phyloP scores from a whole-genome alignment of 2,329 filamentous ascomycete species.

The Pseudohalonectria lignicola region DNA sequence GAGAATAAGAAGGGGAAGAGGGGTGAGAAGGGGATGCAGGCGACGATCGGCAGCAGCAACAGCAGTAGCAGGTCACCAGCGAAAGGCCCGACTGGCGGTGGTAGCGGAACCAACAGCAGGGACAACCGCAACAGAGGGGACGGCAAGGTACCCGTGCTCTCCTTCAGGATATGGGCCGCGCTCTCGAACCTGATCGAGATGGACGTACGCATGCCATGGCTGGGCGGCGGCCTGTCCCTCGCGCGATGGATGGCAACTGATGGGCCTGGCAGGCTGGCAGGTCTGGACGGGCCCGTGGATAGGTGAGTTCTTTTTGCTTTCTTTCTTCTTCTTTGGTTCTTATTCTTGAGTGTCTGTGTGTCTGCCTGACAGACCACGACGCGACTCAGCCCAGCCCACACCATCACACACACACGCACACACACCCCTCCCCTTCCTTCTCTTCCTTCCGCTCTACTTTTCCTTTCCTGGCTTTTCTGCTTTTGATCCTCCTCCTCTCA shows the following conservation, averaged over 20 bases:
- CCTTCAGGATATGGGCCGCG: constrained; percentile 69
- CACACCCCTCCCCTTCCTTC: neutral
- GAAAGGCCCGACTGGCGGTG: no score
- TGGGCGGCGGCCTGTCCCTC: constrained; percentile 64
- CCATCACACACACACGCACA: no score
- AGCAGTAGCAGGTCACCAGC: neutral
- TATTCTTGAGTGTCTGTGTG: no score
- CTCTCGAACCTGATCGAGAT: constrained; percentile 63
- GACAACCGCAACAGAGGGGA: neutral
- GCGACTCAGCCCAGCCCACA: no score
- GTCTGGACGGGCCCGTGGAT: constrained; percentile 69
- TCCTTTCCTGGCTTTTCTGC: neutral
- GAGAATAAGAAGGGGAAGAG: no score
- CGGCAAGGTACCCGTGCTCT: constrained; percentile 55
- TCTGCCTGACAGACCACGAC: no score
- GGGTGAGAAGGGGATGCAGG: neutral
- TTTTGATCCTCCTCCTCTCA: constrained; percentile 5
- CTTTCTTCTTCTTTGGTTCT: neutral
- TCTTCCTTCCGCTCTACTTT: neutral
- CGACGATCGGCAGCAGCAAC: neutral
- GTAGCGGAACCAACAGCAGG: neutral
- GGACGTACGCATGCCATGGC: constrained; percentile 80
- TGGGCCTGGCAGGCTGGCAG: constrained; percentile 66
- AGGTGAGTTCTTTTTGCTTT: constrained; percentile 55
- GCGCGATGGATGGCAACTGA: constrained; percentile 61